phyloP scores from a whole-genome alignment of 179 eudicot genomes.

The Drosera spatulata region DNA sequence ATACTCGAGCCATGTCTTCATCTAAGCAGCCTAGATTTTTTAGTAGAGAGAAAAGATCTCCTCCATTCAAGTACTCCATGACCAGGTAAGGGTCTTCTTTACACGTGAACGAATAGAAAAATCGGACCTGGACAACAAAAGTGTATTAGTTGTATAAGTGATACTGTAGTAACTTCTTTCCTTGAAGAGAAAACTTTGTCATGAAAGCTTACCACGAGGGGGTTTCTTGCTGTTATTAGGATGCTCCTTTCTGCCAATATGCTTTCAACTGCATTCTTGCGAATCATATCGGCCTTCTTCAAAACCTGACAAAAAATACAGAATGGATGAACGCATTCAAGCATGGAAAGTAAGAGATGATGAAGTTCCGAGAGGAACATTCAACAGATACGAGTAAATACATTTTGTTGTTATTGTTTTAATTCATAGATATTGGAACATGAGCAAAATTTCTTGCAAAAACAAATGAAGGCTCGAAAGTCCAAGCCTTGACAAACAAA shows the following conservation, averaged over 20 bases:
- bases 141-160: slow-evolving; percentile 13
- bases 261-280: slow-evolving; percentile 97
- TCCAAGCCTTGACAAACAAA: too few relatives aligned
- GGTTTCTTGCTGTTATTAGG: slow-evolving; percentile 85
- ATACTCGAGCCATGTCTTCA: slow-evolving; percentile 93
- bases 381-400: too few relatives aligned
- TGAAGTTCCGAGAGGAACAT: too few relatives aligned
- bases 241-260: slow-evolving; percentile 97
- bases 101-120: slow-evolving; percentile 98
- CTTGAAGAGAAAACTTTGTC: slow-evolving; percentile 2
- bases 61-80: slow-evolving; percentile 97
- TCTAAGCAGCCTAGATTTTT: slow-evolving; percentile 94
- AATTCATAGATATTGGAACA: too few relatives aligned
- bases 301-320: slow-evolving; percentile 48
- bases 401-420: too few relatives aligned
- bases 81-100: slow-evolving; percentile 96
- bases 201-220: slow-evolving; percentile 82
- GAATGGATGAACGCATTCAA: background rate
- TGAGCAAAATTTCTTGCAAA: too few relatives aligned
- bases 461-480: too few relatives aligned
- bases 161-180: slow-evolving; percentile 10
- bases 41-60: slow-evolving; percentile 89
- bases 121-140: slow-evolving; percentile 72
- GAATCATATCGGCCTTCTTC: slow-evolving; percentile 96
- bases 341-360: too few relatives aligned